phyloP scores from a whole-genome alignment of 1,139 yeast species.

The Lodderomyces pseudojiufengensis region DNA sequence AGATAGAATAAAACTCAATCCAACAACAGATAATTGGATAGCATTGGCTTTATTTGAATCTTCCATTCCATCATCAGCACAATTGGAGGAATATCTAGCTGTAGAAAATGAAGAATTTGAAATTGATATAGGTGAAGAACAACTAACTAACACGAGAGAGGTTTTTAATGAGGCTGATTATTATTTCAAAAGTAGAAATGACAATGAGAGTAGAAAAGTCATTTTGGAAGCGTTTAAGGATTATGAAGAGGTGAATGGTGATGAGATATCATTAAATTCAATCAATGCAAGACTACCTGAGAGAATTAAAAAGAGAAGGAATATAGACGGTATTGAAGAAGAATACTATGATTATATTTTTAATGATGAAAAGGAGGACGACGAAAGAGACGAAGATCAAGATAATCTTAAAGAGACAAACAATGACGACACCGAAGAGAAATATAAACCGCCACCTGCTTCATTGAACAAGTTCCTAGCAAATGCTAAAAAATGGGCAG shows the following conservation, averaged over 20 bases:
- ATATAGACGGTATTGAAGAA: slow-evolving; percentile 44
- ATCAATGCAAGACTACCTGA: slow-evolving; percentile 56
- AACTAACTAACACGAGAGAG: slow-evolving; percentile 48
- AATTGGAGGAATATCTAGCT: slow-evolving; percentile 35
- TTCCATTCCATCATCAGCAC: slow-evolving; percentile 56
- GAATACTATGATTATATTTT: slow-evolving; percentile 65
- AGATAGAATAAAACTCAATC: slow-evolving; percentile 32
- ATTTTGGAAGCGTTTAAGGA: slow-evolving; percentile 62
- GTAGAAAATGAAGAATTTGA: slow-evolving; percentile 45
- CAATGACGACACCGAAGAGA: slow-evolving; percentile 5
- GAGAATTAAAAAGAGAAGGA: slow-evolving; percentile 44
- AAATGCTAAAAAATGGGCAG: slow-evolving; percentile 62
- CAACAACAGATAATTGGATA: slow-evolving; percentile 53
- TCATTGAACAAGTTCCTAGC: slow-evolving; percentile 51
- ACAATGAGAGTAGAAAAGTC: slow-evolving; percentile 45
- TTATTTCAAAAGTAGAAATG: slow-evolving; percentile 33
- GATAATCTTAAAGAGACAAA: neutral
- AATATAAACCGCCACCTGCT: neutral
- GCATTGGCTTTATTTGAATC: slow-evolving; percentile 70
- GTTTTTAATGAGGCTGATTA: slow-evolving; percentile 56
- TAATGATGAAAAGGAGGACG: slow-evolving; percentile 52
- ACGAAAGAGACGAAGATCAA: slow-evolving; percentile 2
- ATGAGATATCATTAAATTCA: slow-evolving; percentile 26
- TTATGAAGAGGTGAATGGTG: slow-evolving; percentile 68
- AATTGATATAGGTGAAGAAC: slow-evolving; percentile 50